Evolutionary conservation across 805 yeast genomes (phyloP).

Genomic region (Teunomyces stri): DNA sequence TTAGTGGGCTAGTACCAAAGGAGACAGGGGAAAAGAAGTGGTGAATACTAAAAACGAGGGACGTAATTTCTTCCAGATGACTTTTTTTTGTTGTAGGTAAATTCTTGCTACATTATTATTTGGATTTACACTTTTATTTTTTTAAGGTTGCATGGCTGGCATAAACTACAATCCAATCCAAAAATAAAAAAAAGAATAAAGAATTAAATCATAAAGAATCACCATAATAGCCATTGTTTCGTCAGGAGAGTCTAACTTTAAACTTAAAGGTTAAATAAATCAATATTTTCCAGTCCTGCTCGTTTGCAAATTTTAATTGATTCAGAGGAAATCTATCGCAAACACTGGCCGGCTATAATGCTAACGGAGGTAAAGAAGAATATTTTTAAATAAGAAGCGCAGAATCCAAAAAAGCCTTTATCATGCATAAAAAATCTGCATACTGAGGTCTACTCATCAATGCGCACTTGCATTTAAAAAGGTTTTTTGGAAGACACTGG

Average conservation of each 20-base stretch:
- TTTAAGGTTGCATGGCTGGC: conserved; percentile 2
- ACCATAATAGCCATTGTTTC: neutral
- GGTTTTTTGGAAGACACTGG: conserved; percentile 1
- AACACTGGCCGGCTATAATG: neutral
- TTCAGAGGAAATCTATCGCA: neutral
- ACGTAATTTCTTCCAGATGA: conserved; percentile 2
- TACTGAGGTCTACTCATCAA: neutral
- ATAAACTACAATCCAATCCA: neutral
- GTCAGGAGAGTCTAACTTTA: neutral
- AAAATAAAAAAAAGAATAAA: neutral
- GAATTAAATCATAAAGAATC: neutral
- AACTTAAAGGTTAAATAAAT: neutral
- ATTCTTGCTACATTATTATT: conserved; percentile 3
- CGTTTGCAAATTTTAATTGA: neutral
- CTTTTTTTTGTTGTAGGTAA: conserved; percentile 1
- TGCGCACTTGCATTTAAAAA: conserved; percentile 1
- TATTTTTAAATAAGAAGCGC: neutral
- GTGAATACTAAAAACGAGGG: conserved; percentile 1
- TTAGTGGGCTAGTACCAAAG: neutral
- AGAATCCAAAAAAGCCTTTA: neutral
- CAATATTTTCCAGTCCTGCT: neutral
- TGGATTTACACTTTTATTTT: conserved; percentile 2
- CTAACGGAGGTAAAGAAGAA: neutral
- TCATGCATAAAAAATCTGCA: conserved; percentile 4
- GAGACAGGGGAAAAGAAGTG: conserved; percentile 2